phyloP scores from a whole-genome alignment of 768 basidiomycete genomes.

The Infundibulicybe gibba region DNA sequence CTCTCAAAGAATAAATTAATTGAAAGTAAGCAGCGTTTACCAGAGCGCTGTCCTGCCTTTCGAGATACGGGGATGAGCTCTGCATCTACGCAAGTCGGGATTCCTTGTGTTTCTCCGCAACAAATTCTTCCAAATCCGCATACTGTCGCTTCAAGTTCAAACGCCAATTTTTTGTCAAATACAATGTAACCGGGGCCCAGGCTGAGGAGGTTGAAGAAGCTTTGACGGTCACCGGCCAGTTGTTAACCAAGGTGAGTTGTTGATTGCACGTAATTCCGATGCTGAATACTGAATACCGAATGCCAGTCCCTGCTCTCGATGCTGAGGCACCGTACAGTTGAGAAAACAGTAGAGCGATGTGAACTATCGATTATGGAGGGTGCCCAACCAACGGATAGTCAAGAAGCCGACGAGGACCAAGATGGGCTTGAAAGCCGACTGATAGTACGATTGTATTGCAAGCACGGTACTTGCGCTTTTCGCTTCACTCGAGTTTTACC shows the following conservation, averaged over 20 bases:
- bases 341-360: conserved; percentile 75
- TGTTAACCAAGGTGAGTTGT: conserved; percentile 58
- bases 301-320: conserved; percentile 66
- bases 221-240: conserved; percentile 54
- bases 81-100: conserved; percentile 62
- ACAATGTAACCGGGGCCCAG: conserved; percentile 33
- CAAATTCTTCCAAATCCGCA: conserved; percentile 79
- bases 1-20: conserved; percentile 8
- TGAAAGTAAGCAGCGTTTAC: conserved; percentile 55
- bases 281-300: conserved; percentile 3
- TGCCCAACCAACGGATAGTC: conserved; percentile 21
- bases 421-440: conserved; percentile 72
- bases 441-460: conserved; percentile 73
- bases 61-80: conserved; percentile 81
- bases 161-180: conserved; percentile 68
- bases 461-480: conserved; percentile 58
- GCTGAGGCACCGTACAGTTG: conserved; percentile 68
- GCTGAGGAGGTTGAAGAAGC: conserved; percentile 33
- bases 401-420: conserved; percentile 37
- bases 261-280: conserved; percentile 2
- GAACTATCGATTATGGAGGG: conserved; percentile 68
- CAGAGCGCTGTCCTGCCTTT: conserved; percentile 70
- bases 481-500: not conserved
- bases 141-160: conserved; percentile 76
- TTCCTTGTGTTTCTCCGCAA: conserved; percentile 61